Base-by-base conservation (phyloP, 177 flowering plant genomes). In the Telopea speciosissima region DNA sequence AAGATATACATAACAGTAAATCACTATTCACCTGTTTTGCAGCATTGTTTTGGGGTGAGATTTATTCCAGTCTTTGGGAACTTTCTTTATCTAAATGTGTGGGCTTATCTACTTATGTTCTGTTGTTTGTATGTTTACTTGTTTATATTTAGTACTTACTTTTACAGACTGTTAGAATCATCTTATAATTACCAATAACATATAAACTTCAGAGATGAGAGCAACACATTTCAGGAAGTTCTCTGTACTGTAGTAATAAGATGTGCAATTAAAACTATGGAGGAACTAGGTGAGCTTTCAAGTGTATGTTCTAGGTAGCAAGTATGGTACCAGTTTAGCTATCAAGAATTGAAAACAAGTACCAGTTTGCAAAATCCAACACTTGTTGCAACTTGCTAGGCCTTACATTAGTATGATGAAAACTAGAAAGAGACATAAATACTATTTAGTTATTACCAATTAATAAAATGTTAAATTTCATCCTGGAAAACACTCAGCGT, bases 21-120 rank as follows among this genome's bases (percentile, higher is more conserved):
- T 74, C 82, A 75, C 45, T 68, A 85, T 78, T 85, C 91, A 63
- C 84, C 84, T 49, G 73, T 75, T 80, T 60, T 86, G 76, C 80
- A 83, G 65, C 81, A 76, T 10, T 79, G 79, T 67, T 79, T 76
- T 70, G 82, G 70, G 79, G 91, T 86, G 64, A 85, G 83, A 12
- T 62, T 22, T 67, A n/a, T 70, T 68, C 31, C 25, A 26, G 70
- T 33, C 10, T 52, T 52, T 40, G 3, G 6, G 13, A 54, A 63
- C 56, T 42, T 11, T 8, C 40, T 58, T 63, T 21, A 33, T 23
- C 24, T 58, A 9, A 5, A 1, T 45, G 64, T 25, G 23, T 14
- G 24, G 0, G 28, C 14, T 65, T 49, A 7, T 59, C 44, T 60
- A 62, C 24, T 23, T 16, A 23, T 26, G 14, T 23, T 9, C 11